Evolutionary conservation across 2,329 filamentous ascomycete species (phyloP).

Genomic region (Westerdykella sp.): DNA sequence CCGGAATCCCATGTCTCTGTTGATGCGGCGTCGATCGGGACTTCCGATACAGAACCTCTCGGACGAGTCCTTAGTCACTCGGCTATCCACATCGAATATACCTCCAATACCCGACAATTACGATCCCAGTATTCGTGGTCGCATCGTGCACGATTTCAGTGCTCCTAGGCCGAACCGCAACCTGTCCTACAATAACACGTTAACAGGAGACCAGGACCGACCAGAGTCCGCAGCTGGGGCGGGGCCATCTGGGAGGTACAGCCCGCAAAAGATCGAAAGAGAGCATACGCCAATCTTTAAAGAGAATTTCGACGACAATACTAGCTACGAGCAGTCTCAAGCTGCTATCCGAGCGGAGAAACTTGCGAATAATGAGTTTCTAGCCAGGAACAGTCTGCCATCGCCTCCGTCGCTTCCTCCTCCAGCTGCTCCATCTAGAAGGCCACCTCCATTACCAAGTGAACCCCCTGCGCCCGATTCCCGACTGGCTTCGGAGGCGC

Average conservation of each 20-base stretch:
- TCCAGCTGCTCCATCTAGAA: conserved; percentile 3
- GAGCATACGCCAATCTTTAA: conserved; percentile 54
- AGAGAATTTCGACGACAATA: conserved; percentile 55
- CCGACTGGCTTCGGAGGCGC: neutral
- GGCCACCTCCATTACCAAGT: conserved; percentile 12
- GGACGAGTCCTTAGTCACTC: conserved; percentile 48
- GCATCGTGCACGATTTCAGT: conserved; percentile 60
- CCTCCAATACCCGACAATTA: conserved; percentile 54
- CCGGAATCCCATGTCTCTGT: conserved; percentile 55
- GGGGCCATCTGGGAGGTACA: conserved; percentile 19
- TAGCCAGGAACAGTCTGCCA: conserved; percentile 39
- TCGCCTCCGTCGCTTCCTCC: conserved; percentile 18
- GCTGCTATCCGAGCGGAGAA: conserved; percentile 44
- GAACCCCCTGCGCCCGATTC: conserved; percentile 8
- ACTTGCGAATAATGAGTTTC: conserved; percentile 44
- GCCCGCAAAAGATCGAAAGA: conserved; percentile 33
- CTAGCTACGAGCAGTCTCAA: conserved; percentile 35
- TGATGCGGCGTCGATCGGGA: conserved; percentile 52
- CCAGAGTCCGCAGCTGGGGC: neutral
- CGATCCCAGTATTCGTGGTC: conserved; percentile 57
- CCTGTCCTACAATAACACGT: conserved; percentile 31
- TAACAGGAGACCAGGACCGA: conserved; percentile 12
- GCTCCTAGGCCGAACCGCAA: conserved; percentile 49
- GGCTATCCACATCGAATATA: conserved; percentile 41
- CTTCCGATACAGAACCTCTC: conserved; percentile 43